phyloP scores from a whole-genome alignment of 768 basidiomycete species.

The Leccinum pellstonianum region DNA sequence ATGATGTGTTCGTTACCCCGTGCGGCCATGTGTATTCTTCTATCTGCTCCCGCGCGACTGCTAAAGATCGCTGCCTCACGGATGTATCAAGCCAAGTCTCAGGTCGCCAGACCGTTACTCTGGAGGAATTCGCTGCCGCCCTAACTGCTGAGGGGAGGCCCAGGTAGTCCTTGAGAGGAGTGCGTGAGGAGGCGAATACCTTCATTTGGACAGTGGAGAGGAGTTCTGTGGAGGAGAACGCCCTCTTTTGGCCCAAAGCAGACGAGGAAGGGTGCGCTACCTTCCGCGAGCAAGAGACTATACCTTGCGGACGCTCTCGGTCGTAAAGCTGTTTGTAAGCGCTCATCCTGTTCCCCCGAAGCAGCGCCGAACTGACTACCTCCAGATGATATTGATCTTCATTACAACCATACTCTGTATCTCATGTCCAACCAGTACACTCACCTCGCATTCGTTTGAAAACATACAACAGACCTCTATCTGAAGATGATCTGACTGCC shows the following conservation, averaged over 20 bases:
- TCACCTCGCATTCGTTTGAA: neutral
- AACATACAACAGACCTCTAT: slow-evolving; percentile 1
- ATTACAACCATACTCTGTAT: slow-evolving; percentile 70
- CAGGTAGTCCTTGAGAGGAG: too few species aligned
- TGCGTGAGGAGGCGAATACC: too few species aligned
- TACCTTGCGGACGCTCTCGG: slow-evolving; percentile 67
- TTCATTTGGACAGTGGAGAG: too few species aligned
- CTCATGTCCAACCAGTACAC: slow-evolving; percentile 57
- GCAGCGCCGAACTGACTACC: slow-evolving; percentile 1
- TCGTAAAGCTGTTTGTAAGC: slow-evolving; percentile 63
- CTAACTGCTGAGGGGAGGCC: slow-evolving; percentile 11
- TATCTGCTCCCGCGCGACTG: slow-evolving; percentile 46
- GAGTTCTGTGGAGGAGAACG: too few species aligned
- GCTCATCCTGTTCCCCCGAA: neutral
- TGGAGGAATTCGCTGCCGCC: slow-evolving; percentile 50
- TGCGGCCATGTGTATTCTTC: slow-evolving; percentile 47
- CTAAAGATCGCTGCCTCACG: slow-evolving; percentile 39
- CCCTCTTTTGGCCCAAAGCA: too few species aligned
- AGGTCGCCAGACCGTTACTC: slow-evolving; percentile 44
- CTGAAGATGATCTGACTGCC: slow-evolving; percentile 49
- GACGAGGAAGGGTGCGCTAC: neutral
- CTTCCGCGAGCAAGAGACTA: neutral
- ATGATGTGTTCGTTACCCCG: slow-evolving; percentile 38
- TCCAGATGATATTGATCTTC: slow-evolving; percentile 71
- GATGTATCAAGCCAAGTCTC: slow-evolving; percentile 34